Evolutionary conservation across 805 yeast genomes (phyloP).

Genomic region (Cyberlindnera euphorbiiphila): DNA sequence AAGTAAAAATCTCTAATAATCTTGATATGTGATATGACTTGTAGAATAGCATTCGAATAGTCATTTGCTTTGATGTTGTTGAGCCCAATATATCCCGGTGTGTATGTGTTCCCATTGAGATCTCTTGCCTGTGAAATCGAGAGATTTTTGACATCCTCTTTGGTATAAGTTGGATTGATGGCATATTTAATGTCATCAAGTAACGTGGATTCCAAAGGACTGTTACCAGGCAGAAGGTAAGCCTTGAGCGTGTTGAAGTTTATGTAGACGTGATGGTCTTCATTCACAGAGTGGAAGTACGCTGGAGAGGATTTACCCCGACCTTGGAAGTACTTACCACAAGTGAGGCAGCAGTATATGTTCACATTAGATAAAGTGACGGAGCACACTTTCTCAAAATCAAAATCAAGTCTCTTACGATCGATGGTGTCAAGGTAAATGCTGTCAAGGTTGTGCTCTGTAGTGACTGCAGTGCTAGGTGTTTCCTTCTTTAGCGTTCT

Average conservation of each 20-base stretch:
- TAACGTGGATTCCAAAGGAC: constrained; percentile 36
- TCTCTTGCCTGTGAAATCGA: constrained; percentile 33
- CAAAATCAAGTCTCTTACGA: constrained; percentile 51
- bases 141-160: constrained; percentile 23
- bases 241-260: constrained; percentile 47
- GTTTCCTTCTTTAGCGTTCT: too few species aligned
- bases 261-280: constrained; percentile 59
- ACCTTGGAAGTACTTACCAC: constrained; percentile 75
- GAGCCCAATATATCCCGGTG: constrained; percentile 64
- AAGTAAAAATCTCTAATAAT: constrained; percentile 47
- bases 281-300: constrained; percentile 59
- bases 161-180: constrained; percentile 48
- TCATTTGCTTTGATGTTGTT: constrained; percentile 50
- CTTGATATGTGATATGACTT: constrained; percentile 49
- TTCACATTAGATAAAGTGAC: constrained; percentile 57
- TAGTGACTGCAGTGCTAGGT: neutral
- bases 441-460: constrained; percentile 8
- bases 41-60: constrained; percentile 55
- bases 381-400: constrained; percentile 62
- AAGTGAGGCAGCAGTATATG: constrained; percentile 66
- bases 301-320: constrained; percentile 62
- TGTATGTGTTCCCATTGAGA: constrained; percentile 42
- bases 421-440: constrained; percentile 30
- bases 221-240: constrained; percentile 62
- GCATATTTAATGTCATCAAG: constrained; percentile 50